Evolutionary conservation across 352 stramenopile genomes (phyloP).

Genomic region (Phytophthora macrochlamydospora): DNA sequence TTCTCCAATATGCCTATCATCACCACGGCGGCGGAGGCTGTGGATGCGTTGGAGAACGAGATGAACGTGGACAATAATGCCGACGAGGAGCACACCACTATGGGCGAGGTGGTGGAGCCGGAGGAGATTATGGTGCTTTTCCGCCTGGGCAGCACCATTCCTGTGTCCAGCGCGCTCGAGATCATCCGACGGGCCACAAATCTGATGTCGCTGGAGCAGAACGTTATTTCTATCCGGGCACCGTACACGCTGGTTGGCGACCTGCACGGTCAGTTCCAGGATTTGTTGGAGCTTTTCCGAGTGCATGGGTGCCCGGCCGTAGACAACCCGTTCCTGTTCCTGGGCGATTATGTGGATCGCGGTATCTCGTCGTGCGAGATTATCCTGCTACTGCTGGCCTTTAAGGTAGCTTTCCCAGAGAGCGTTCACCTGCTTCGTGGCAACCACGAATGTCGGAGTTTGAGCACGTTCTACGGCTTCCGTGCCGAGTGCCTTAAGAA

Average conservation of each 20-base stretch:
- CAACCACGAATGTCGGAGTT: constrained; percentile 98
- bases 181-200: constrained; percentile 64
- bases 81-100: constrained; percentile 22
- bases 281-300: constrained; percentile 91
- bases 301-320: constrained; percentile 53
- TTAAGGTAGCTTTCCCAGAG: constrained; percentile 98
- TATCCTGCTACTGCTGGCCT: constrained; percentile 96
- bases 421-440: constrained; percentile 99
- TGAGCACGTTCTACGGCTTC: constrained; percentile 99
- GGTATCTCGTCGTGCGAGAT: constrained; percentile 97
- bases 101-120: constrained; percentile 31
- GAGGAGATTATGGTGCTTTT: constrained; percentile 38
- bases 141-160: constrained; percentile 45
- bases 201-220: constrained; percentile 63
- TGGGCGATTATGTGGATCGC: constrained; percentile 93
- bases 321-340: constrained; percentile 97
- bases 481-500: constrained; percentile 96
- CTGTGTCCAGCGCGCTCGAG: constrained; percentile 54
- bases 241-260: constrained; percentile 77
- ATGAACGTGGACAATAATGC: constrained; percentile 44
- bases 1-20: constrained; percentile 54
- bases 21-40: constrained; percentile 31
- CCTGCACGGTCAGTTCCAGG: constrained; percentile 99
- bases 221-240: constrained; percentile 55
- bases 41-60: constrained; percentile 32